These are phyloP conservation scores for Leishmania turanica DNA, from an alignment of 208 protist genomes.

Conservation along the genomic window DNA sequence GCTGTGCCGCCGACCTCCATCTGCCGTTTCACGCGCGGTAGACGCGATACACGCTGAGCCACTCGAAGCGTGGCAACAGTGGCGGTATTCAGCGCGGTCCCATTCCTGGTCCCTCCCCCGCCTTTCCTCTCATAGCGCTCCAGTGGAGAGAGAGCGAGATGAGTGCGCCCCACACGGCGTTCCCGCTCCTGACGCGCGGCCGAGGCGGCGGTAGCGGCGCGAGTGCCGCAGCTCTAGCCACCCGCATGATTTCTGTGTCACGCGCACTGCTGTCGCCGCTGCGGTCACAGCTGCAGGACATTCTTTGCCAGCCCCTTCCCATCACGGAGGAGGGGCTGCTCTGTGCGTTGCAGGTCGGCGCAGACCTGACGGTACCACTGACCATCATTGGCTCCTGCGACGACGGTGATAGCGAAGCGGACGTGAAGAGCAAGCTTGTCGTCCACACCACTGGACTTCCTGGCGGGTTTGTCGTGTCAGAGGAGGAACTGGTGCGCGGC, in stretches of 20 bases:
- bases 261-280: constrained; percentile 5
- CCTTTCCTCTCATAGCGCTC: neutral
- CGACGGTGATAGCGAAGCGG: neutral
- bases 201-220: neutral
- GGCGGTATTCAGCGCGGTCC: neutral
- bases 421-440: constrained; percentile 33
- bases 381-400: constrained; percentile 37
- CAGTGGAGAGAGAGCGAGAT: neutral
- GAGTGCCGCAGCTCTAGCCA: constrained; percentile 1
- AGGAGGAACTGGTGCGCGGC: constrained; percentile 35
- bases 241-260: constrained; percentile 16
- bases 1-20: neutral
- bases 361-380: constrained; percentile 26
- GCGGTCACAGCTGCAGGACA: constrained; percentile 14
- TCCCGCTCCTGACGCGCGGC: constrained; percentile 21
- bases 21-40: neutral
- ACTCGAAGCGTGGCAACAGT: neutral
- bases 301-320: neutral
- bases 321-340: constrained; percentile 21
- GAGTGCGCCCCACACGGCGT: constrained; percentile 14
- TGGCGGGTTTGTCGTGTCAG: constrained; percentile 62
- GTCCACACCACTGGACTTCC: constrained; percentile 75
- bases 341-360: constrained; percentile 23
- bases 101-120: neutral
- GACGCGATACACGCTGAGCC: neutral